Evolutionary conservation across 345 rosid genomes (phyloP), one percentile per base, ranked within the genome.

Genomic region (Kandelia obovata): DNA sequence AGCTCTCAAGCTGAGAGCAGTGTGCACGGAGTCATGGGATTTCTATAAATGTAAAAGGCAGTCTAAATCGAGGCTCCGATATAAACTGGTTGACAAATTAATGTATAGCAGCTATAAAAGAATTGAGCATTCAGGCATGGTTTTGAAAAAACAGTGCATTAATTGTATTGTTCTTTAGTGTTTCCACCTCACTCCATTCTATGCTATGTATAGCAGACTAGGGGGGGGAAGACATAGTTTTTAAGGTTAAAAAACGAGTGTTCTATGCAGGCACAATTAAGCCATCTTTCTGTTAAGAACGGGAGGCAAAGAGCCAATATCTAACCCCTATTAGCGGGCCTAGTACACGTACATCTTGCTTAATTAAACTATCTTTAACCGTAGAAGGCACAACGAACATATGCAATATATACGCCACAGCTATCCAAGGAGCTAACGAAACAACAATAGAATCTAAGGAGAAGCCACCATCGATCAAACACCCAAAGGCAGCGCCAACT

Each of bases 271-370:
- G 17, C 5, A 43, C 16, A 43, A 43, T 3, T 43, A 43, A 13
- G 49, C 17, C 49, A 43, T 8, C 17, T 19, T 25, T 26, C 39
- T 23, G 53, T 62, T 62, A 32, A 15, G 16, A 63, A 71, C 11
- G 77, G 37, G 64, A 53, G 61, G 67, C 37, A 55, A 58, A 49
- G 61, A 51, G 27, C 43, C 49, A 57, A 71, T 28, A 20, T 35
- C 19, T 13, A 28, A 35, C 69, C 23, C 7, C 13, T 23, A 2
- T 20, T 51, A 58, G 25, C 39, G 17, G 52, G 52, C 43, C 62
- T 17, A 39, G 43, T 21, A 16, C 53, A 52, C 15, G 47, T 34
- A 15, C 1, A 49, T 71, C 23, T 71, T 58, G 20, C 5, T 37
- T 19, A 66, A 43, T 13, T 43, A 46, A 39, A 8, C 26, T 47